Base-by-base conservation (phyloP, 164 flowering plant species). In the Tetracentron sinense region DNA sequence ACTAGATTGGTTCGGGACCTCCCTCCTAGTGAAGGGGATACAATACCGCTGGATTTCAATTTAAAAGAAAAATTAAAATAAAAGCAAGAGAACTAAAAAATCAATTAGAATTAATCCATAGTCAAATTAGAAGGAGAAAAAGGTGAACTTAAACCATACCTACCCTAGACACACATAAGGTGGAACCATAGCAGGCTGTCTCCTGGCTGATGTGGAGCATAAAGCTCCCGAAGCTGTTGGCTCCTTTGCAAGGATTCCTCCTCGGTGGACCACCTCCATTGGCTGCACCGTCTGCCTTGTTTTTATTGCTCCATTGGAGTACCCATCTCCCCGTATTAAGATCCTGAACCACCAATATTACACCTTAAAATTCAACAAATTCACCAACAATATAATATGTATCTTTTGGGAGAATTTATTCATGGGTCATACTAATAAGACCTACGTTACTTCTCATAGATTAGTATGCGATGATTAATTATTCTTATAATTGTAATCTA, bases 161-260 rank as follows among this genome's bases (percentile, higher is more conserved):
- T 80, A 91, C 98, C 96, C 95, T 0, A 94, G 63, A 85, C 88
- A 57, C 97, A 94, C 97, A 94, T 94, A 54, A 94, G 79, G 54
- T 89, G 91, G 77, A 89, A 94, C 99, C 99, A 94, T 0, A 83
- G 90, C 72, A 82, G 92, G 76, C 78, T 0, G 86, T 63, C 29
- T 89, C 96, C 89, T 93, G 42, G 84, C 85, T 0, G 89, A 81
- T 42, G 91, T 68, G 1, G 96, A 85, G 88, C 97, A 62, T 87
- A 94, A 3, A 94, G 84, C 73, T 94, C 99, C 58, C 88, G 66
- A 2, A 94, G 89, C 67, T 94, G 97, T 60, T 90, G 89, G 78
- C 98, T 94, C 56, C 98, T 78, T 46, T 91, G 90, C 0, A 86
- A 74, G 7, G 89, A 82, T 14, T 89, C 95, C 72, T 94, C 96